Conservation (phyloP, 768 basidiomycete genomes). For the Leucosporidium scottii region DNA sequence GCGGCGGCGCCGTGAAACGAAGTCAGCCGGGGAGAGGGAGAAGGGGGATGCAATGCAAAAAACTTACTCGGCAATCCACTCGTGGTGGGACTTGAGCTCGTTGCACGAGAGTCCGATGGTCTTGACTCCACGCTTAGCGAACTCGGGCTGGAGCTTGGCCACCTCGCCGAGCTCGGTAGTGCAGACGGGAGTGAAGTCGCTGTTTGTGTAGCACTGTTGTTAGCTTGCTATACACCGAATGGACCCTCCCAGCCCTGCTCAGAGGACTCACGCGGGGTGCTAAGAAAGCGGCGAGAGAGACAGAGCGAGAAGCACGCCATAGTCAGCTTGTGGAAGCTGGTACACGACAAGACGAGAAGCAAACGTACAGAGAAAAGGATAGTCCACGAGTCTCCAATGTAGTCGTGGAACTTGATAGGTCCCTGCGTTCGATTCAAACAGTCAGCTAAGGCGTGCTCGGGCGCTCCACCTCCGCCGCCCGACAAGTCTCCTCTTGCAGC, state of each 20-base stretch:
- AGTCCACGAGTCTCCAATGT: constrained; percentile 80
- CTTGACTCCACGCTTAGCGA: constrained; percentile 80
- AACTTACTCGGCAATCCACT: constrained; percentile 69
- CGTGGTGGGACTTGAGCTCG: constrained; percentile 69
- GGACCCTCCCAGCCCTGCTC: too few relatives aligned
- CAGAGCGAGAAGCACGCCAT: too few relatives aligned
- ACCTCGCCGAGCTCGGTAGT: constrained; percentile 97
- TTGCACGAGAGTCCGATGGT: constrained; percentile 72
- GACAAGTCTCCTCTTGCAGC: too few relatives aligned
- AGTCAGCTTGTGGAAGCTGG: too few relatives aligned
- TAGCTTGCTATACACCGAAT: too few relatives aligned
- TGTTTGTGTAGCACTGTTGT: constrained; percentile 83
- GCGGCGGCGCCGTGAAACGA: neutral
- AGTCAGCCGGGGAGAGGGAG: neutral
- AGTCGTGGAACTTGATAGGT: constrained; percentile 59
- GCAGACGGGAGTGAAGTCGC: constrained; percentile 51
- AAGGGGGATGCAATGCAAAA: neutral
- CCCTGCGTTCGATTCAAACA: too few relatives aligned
- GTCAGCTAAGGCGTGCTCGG: too few relatives aligned
- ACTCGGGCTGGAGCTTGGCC: constrained; percentile 76
- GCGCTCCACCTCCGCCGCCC: too few relatives aligned
- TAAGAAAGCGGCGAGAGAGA: too few relatives aligned
- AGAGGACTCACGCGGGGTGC: too few relatives aligned
- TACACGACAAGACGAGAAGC: too few relatives aligned
- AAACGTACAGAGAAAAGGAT: constrained; percentile 59